Evolutionary conservation across 23 red algal genomes (phyloP).

Genomic region (Gracilaria vermiculophylla): DNA sequence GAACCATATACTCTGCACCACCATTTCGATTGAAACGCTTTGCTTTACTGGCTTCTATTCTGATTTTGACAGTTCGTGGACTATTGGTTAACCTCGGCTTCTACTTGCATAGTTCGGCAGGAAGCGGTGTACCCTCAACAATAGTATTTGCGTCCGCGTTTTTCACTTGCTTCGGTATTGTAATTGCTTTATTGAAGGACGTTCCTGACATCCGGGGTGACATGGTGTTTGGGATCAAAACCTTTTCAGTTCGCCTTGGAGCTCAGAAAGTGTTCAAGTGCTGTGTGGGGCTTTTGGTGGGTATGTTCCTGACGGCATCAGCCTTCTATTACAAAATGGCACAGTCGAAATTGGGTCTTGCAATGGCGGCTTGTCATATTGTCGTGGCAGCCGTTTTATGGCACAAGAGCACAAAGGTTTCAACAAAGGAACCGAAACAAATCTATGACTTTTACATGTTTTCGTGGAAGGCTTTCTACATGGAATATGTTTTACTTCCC

Average conservation of each 20-base stretch:
- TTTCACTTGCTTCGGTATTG: conserved; percentile 78
- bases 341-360: conserved; percentile 12
- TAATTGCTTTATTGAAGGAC: conserved; percentile 96
- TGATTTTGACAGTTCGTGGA: conserved; percentile 83
- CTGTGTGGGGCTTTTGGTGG: conserved; percentile 40
- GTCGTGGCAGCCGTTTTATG: conserved; percentile 52
- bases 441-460: conserved; percentile 84
- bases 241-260: conserved; percentile 82
- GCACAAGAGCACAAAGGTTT: neutral
- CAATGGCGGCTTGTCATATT: conserved; percentile 41
- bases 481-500: conserved; percentile 90
- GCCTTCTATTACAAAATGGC: conserved; percentile 49
- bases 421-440: conserved; percentile 17
- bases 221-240: conserved; percentile 44
- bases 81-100: conserved; percentile 89
- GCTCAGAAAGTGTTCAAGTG: conserved; percentile 46
- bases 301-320: conserved; percentile 66
- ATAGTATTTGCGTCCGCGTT: conserved; percentile 67
- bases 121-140: conserved; percentile 8
- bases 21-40: conserved; percentile 94
- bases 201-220: conserved; percentile 91
- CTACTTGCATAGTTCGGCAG: conserved; percentile 52
- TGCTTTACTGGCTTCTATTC: conserved; percentile 75
- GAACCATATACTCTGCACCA: conserved; percentile 82
- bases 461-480: conserved; percentile 87